Conservation (phyloP, 257 asterid species). For the Solanum megistacrolobum region DNA sequence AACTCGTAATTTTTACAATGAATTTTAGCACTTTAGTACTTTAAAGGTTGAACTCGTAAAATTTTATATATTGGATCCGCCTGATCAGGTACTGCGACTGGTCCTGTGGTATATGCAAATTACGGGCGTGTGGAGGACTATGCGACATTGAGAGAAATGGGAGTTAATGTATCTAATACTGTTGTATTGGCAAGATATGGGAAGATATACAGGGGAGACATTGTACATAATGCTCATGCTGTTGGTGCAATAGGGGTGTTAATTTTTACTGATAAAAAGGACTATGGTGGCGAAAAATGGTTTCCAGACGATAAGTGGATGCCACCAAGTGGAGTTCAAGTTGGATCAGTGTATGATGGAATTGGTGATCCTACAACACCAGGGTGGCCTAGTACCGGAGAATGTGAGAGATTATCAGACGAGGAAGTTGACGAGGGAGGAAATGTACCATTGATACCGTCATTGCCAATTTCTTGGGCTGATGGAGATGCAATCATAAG, state of each 20-base stretch:
- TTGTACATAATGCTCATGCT: constrained; percentile 49
- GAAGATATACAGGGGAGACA: constrained; percentile 68
- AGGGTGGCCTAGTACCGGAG: constrained; percentile 78
- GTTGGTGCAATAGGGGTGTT: constrained; percentile 62
- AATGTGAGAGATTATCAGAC: constrained; percentile 60
- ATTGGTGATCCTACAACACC: constrained; percentile 84
- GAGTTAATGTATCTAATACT: constrained; percentile 54
- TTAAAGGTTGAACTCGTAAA: background rate
- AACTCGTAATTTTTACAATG: background rate
- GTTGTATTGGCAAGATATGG: constrained; percentile 73
- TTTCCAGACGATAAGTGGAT: constrained; percentile 74
- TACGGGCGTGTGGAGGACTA: constrained; percentile 71
- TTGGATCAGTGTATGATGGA: constrained; percentile 56
- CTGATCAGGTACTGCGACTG: constrained; percentile 29
- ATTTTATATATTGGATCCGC: background rate
- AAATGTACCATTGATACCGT: constrained; percentile 68
- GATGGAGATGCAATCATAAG: constrained; percentile 56
- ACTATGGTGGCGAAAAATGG: constrained; percentile 78
- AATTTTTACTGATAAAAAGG: constrained; percentile 70
- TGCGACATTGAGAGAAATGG: constrained; percentile 29
- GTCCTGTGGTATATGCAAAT: constrained; percentile 56
- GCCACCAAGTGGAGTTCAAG: constrained; percentile 94
- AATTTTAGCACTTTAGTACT: background rate
- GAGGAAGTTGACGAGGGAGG: constrained; percentile 54
- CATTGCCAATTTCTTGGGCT: constrained; percentile 70